Evolutionary conservation across 164 flowering plant genomes (phyloP).

Genomic region (Tetrastigma voinierianum): DNA sequence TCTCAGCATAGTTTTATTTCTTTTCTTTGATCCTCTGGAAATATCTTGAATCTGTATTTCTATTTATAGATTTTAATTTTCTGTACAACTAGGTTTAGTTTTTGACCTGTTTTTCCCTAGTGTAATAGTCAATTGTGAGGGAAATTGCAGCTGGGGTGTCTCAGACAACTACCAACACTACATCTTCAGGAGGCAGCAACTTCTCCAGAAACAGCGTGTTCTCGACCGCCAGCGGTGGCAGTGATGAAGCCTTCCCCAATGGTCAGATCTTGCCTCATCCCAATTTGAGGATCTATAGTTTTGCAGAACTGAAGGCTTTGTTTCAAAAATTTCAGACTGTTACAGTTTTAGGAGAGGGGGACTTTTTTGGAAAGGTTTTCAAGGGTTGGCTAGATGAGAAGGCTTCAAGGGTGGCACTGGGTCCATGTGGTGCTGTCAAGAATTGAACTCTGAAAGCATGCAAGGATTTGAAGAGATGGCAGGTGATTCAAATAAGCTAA

Average conservation of each 20-base stretch:
- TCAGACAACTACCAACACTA: slow-evolving; percentile 33
- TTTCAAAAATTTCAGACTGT: slow-evolving; percentile 58
- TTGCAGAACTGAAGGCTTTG: slow-evolving; percentile 45
- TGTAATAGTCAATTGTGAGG: background rate
- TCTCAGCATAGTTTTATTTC: slow-evolving; percentile 6
- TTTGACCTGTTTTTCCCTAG: background rate
- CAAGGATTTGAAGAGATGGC: slow-evolving; percentile 71
- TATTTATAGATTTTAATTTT: background rate
- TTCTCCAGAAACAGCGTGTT: slow-evolving; percentile 39
- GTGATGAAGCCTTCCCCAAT: slow-evolving; percentile 30
- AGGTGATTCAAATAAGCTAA: slow-evolving; percentile 25
- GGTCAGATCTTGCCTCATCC: slow-evolving; percentile 47
- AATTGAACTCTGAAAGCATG: slow-evolving; percentile 52
- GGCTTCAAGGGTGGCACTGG: slow-evolving; percentile 26
- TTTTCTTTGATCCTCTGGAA: background rate
- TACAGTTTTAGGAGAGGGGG: slow-evolving; percentile 62
- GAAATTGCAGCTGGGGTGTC: slow-evolving; percentile 23
- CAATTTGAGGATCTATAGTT: slow-evolving; percentile 43
- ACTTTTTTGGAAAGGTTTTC: slow-evolving; percentile 63
- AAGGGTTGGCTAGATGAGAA: slow-evolving; percentile 64
- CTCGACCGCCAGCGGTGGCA: slow-evolving; percentile 41
- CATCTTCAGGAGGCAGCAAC: slow-evolving; percentile 35
- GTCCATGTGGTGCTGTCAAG: slow-evolving; percentile 52
- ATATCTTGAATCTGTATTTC: background rate
- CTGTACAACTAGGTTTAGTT: background rate